Evolutionary conservation across 148 eudicot genomes (phyloP), one percentile per base, ranked within the genome.

Genomic region (Rhododendron molle): DNA sequence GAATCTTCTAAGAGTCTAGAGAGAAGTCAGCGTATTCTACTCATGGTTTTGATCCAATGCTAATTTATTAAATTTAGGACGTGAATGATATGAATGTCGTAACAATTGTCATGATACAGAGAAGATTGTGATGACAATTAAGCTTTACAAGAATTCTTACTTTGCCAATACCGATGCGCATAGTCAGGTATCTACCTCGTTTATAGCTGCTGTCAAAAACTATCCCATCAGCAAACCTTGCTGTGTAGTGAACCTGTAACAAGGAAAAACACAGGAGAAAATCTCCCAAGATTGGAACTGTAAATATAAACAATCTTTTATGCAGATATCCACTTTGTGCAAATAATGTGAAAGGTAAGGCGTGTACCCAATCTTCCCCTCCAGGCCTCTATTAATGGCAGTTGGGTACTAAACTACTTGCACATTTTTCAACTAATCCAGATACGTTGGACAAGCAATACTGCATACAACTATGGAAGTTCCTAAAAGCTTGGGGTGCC

Each of bases 131-230:
- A 13, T 4, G 32, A 69, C 43, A 82, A 36, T 40, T 47, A 34
- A 9, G 67, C 18, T 47, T 16, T 40, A 28, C 50, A 47, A 60
- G 74, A 40, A 26, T 43, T 85, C 87, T 85, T 91, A 96, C 98
- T 91, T 94, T 96, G 49, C 98, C 95, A 46, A 92, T 88, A 81
- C 98, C 98, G 67, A 94, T 85, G 74, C 98, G 97, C 98, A 94
- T 93, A n/a, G 96, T 96, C 49, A 96, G 94, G 85, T 94, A 91
- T 72, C 98, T 90, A n/a, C 92, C 98, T 34, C 98, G 98, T 90
- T 96, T 94, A 73, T 94, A 96, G 83, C 94, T 96, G 89, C 98
- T 96, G 81, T 94, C 98, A 85, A 96, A 96, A 38, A 96, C 93
- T 21, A 69, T 94, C 84, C 93, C 98, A 92, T 96, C 94, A 20